A percentile compares a stretch with the other conserved stretches of the same genome.
Conservation (phyloP, 2,329 filamentous ascomycete species). For the Aspergillus phoenicis region DNA sequence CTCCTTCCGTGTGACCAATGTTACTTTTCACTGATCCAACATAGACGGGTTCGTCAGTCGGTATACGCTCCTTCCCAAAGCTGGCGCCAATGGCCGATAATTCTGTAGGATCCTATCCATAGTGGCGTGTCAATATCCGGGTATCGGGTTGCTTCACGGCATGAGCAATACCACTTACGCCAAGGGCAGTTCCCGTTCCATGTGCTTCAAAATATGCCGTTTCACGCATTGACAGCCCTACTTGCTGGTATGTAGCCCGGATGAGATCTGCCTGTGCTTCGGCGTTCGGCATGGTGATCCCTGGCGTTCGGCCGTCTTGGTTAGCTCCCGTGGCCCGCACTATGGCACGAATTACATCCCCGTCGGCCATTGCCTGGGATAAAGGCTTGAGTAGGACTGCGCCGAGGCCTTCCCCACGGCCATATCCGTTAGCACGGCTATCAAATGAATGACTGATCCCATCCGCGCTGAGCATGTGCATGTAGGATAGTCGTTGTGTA, state of each 20-base stretch:
- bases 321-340: slow-evolving; percentile 29
- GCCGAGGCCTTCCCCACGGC: slow-evolving; percentile 52
- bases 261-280: slow-evolving; percentile 43
- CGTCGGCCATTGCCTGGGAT: slow-evolving; percentile 50
- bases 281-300: slow-evolving; percentile 46
- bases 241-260: slow-evolving; percentile 34
- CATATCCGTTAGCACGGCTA: slow-evolving; percentile 55
- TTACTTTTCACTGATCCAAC: slow-evolving; percentile 38
- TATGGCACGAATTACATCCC: slow-evolving; percentile 39
- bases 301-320: slow-evolving; percentile 41
- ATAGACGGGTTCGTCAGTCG: slow-evolving; percentile 22
- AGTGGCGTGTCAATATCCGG: too few relatives aligned
- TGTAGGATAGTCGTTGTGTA: slow-evolving; percentile 23
- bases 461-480: slow-evolving; percentile 44
- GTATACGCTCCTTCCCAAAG: slow-evolving; percentile 16
- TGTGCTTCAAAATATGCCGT: slow-evolving; percentile 43
- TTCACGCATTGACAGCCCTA: slow-evolving; percentile 20
- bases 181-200: slow-evolving; percentile 43
- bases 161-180: slow-evolving; percentile 19
- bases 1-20: slow-evolving; percentile 55
- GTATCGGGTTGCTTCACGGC: too few relatives aligned
- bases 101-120: slow-evolving; percentile 19
- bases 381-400: slow-evolving; percentile 53
- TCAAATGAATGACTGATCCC: slow-evolving; percentile 54
- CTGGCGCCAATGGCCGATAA: slow-evolving; percentile 23